A percentile compares a stretch with the other conserved stretches of the same genome.
Evolutionary conservation across 805 yeast genomes (phyloP).

Genomic region (Zygosaccharomyces rouxii): DNA sequence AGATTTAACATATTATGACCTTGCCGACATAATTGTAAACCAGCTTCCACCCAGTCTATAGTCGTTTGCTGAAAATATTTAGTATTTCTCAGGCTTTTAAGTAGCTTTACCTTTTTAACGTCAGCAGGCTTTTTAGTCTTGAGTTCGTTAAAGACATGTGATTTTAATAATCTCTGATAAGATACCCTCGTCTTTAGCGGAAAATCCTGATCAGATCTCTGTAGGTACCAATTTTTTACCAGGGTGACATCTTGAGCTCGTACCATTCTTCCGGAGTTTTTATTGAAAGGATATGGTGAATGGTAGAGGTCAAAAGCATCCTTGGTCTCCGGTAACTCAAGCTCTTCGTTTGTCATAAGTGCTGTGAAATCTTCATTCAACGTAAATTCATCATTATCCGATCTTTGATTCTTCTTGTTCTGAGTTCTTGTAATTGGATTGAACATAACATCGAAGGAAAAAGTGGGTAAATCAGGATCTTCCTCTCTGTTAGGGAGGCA

Average conservation of each 20-base stretch:
- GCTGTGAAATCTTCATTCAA: slow-evolving; percentile 48
- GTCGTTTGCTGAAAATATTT: slow-evolving; percentile 88
- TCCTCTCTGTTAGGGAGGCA: slow-evolving; percentile 44
- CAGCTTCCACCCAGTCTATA: slow-evolving; percentile 98
- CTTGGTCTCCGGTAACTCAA: slow-evolving; percentile 46
- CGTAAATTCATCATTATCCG: slow-evolving; percentile 24
- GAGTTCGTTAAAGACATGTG: slow-evolving; percentile 65
- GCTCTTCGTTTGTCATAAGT: slow-evolving; percentile 43
- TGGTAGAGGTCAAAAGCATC: slow-evolving; percentile 65
- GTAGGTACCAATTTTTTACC: slow-evolving; percentile 75
- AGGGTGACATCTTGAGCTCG: slow-evolving; percentile 90
- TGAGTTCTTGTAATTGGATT: slow-evolving; percentile 48
- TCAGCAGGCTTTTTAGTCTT: slow-evolving; percentile 44
- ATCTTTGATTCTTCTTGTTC: slow-evolving; percentile 32
- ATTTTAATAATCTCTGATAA: slow-evolving; percentile 82
- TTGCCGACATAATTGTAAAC: slow-evolving; percentile 86
- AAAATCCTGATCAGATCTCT: slow-evolving; percentile 55
- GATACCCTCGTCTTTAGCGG: slow-evolving; percentile 82
- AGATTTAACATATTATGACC: slow-evolving; percentile 92
- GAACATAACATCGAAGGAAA: slow-evolving; percentile 48
- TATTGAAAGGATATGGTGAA: slow-evolving; percentile 84
- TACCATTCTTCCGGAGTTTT: slow-evolving; percentile 62
- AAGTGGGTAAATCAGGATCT: slow-evolving; percentile 51
- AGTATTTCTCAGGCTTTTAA: slow-evolving; percentile 67
- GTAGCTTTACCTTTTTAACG: slow-evolving; percentile 51